Percentiles rank a stretch among this genome's conserved stretches.
Conservation (phyloP, 2,329 filamentous ascomycete species). For the Colletotrichum orchidophilum region DNA sequence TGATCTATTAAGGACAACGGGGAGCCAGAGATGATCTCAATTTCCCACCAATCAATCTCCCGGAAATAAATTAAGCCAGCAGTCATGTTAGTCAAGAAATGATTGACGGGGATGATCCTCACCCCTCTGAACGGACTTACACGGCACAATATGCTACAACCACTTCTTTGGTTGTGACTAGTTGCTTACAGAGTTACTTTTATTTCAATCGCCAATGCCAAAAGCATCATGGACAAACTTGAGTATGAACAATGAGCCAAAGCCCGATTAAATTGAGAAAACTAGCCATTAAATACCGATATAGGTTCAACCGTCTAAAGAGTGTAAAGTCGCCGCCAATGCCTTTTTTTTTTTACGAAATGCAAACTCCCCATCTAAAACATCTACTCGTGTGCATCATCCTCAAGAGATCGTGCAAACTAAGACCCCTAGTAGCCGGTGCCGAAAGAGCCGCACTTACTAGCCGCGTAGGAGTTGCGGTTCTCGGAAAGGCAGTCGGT, state of each 20-base stretch:
- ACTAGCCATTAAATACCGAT: constrained; percentile 25
- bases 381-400: neutral
- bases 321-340: constrained; percentile 5
- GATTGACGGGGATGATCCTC: no score
- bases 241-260: neutral
- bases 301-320: constrained; percentile 2
- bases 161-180: no score
- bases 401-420: neutral
- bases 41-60: neutral
- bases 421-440: constrained; percentile 29
- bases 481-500: constrained; percentile 57
- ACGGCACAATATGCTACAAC: no score
- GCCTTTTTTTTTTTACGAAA: neutral
- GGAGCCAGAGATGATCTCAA: no score
- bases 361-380: constrained; percentile 3
- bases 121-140: no score
- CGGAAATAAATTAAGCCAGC: neutral
- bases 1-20: neutral
- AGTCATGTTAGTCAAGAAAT: neutral
- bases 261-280: neutral
- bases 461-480: constrained; percentile 44
- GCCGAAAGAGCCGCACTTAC: constrained; percentile 52
- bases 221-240: neutral
- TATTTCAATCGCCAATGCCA: neutral
- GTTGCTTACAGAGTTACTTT: neutral